These are phyloP conservation scores for Alternaria gaisen DNA, from an alignment of 2,329 filamentous ascomycete genomes.

Conservation along the genomic window DNA sequence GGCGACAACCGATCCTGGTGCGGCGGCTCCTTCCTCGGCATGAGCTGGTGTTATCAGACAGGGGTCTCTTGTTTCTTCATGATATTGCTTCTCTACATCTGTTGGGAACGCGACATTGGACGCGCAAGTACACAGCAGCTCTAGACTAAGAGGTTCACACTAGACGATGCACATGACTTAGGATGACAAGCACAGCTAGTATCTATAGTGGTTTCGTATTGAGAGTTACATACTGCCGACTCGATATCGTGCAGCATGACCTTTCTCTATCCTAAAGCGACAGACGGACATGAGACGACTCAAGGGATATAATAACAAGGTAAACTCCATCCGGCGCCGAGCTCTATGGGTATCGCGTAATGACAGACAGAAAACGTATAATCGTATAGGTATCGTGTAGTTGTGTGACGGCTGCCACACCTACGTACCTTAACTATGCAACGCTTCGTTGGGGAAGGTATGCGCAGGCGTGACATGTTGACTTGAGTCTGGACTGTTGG, in stretches of 20 bases:
- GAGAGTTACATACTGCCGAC: not conserved
- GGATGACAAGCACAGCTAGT: not conserved
- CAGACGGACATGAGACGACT: not conserved
- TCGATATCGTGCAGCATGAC: not conserved
- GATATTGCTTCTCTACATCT: not conserved
- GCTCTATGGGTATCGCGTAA: conserved; percentile 35
- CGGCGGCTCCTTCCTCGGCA: conserved; percentile 3
- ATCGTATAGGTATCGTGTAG: not conserved
- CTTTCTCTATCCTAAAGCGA: not conserved
- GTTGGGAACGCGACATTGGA: not conserved
- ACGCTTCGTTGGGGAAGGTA: conserved; percentile 44
- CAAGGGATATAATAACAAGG: not conserved
- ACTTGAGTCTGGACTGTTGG: conserved; percentile 50
- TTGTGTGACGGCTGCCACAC: not conserved
- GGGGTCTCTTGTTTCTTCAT: not conserved
- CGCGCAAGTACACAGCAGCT: not conserved
- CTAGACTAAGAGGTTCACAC: not conserved
- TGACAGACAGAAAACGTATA: conserved; percentile 21
- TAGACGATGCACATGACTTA: not conserved
- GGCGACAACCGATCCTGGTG: not conserved
- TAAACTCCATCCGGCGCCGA: conserved; percentile 22
- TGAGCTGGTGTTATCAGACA: not conserved
- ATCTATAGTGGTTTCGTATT: not conserved
- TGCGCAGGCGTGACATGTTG: conserved; percentile 48
- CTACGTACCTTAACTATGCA: conserved; percentile 29